Conservation (phyloP, 1,139 yeast species). For the Candida glucosophila region DNA sequence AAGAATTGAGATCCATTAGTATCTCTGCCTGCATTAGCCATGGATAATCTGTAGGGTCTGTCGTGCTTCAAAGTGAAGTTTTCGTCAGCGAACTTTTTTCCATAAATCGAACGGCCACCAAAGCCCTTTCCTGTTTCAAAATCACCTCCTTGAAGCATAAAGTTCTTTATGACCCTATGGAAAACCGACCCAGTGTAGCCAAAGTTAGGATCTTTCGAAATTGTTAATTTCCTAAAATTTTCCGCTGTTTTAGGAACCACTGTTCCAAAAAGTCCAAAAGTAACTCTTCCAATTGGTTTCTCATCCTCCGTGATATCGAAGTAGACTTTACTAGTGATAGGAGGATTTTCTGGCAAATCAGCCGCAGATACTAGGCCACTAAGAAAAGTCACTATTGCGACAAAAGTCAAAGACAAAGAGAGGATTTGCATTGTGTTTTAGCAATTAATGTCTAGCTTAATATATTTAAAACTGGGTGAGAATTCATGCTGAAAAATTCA, state of each 20-base stretch:
- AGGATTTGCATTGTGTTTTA: too few species aligned
- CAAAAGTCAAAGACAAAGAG: too few species aligned
- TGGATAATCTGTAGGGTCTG: conserved; percentile 48
- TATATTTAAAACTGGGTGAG: too few species aligned
- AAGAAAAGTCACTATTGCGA: conserved; percentile 16
- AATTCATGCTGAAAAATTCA: too few species aligned
- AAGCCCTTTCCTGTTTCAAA: conserved; percentile 51
- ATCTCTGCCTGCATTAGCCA: conserved; percentile 59
- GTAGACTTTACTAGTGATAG: conserved; percentile 67
- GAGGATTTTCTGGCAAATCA: conserved; percentile 42
- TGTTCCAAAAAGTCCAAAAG: conserved; percentile 63
- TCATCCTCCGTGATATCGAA: conserved; percentile 85
- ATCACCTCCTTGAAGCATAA: conserved; percentile 61
- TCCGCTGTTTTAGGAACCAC: conserved; percentile 55
- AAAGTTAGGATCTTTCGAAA: conserved; percentile 50
- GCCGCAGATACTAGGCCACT: conserved; percentile 12
- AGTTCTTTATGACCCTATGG: conserved; percentile 51
- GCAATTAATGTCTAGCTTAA: too few species aligned
- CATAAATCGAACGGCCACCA: conserved; percentile 55
- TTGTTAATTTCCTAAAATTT: conserved; percentile 50
- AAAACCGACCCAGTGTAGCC: conserved; percentile 42
- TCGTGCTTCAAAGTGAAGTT: conserved; percentile 50
- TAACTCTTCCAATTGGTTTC: conserved; percentile 55
- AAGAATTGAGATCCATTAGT: conserved; percentile 62
- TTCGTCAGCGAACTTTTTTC: conserved; percentile 49